Evolutionary conservation across 805 yeast species (phyloP).

Genomic region (Wickerhamomyces subpelliculosus): DNA sequence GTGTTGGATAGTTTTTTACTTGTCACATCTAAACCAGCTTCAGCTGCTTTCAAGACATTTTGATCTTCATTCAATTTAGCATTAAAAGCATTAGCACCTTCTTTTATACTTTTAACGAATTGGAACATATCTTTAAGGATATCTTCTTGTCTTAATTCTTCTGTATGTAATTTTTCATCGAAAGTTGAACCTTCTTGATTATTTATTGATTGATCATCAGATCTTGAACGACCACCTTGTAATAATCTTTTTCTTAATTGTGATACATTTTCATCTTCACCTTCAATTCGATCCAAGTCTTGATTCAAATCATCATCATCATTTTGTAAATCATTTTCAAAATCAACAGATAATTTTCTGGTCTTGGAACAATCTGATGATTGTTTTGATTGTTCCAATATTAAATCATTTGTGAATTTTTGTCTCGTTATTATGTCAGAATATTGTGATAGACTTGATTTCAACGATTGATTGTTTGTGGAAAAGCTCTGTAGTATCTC

Average conservation of each 20-base stretch:
- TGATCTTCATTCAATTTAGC: conserved; percentile 31
- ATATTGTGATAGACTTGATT: background rate
- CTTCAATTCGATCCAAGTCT: conserved; percentile 2
- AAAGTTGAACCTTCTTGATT: conserved; percentile 12
- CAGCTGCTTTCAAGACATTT: conserved; percentile 33
- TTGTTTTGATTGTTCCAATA: conserved; percentile 6
- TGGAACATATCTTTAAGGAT: conserved; percentile 31
- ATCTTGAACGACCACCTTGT: conserved; percentile 11
- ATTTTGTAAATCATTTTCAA: conserved; percentile 6
- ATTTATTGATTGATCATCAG: conserved; percentile 1
- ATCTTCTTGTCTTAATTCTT: conserved; percentile 30
- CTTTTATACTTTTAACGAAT: conserved; percentile 28
- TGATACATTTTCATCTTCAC: conserved; percentile 23
- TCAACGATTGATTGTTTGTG: background rate
- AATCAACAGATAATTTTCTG: conserved; percentile 18
- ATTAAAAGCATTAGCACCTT: conserved; percentile 34
- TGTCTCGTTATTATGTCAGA: conserved; percentile 6
- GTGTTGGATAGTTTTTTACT: conserved; percentile 26
- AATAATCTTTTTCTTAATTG: conserved; percentile 27
- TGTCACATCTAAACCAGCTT: conserved; percentile 33
- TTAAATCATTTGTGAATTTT: conserved; percentile 4
- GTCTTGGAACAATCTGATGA: conserved; percentile 1
- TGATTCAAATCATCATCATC: conserved; percentile 1
- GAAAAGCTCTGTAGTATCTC: background rate
- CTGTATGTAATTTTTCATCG: conserved; percentile 29